These are phyloP conservation scores for Phytophthora citricola DNA, from an alignment of 352 stramenopile species.

Conservation along the genomic window DNA sequence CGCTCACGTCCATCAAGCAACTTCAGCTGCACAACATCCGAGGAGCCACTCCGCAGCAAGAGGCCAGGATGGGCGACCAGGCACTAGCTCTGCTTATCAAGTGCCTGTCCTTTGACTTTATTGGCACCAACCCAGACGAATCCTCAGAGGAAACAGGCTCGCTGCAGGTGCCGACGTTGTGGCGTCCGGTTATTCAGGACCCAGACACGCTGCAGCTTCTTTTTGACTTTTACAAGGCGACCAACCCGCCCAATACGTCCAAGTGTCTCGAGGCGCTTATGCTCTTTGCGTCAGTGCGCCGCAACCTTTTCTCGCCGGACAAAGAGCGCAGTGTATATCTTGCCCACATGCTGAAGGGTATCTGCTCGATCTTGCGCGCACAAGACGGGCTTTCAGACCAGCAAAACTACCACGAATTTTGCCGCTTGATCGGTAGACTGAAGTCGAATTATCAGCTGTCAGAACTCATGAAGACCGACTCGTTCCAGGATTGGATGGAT, in stretches of 20 bases:
- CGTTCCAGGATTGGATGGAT: conserved; percentile 98
- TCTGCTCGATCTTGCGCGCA: conserved; percentile 94
- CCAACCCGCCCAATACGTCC: conserved; percentile 91
- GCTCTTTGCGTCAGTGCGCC: conserved; percentile 94
- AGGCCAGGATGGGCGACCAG: conserved; percentile 94
- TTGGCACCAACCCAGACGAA: conserved; percentile 98
- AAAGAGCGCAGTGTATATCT: conserved; percentile 96
- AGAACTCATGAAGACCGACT: conserved; percentile 96
- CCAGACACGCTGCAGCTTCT: conserved; percentile 94
- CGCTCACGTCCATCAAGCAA: conserved; percentile 96
- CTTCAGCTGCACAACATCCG: conserved; percentile 92
- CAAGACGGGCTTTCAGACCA: conserved; percentile 97
- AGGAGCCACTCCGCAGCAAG: conserved; percentile 83
- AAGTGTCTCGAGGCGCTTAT: conserved; percentile 98
- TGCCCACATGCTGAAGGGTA: conserved; percentile 92
- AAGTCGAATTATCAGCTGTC: conserved; percentile 99
- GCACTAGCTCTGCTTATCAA: conserved; percentile 93
- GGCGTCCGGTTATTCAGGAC: conserved; percentile 94
- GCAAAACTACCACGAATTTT: conserved; percentile 99
- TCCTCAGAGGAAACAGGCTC: conserved; percentile 97
- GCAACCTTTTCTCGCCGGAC: conserved; percentile 97
- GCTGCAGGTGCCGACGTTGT: conserved; percentile 97
- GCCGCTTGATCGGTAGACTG: conserved; percentile 95
- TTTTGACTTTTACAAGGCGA: conserved; percentile 97
- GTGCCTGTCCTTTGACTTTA: conserved; percentile 99